These are phyloP conservation scores for Crotalaria pallida DNA, from an alignment of 306 rosid genomes.

Conservation along the genomic window DNA sequence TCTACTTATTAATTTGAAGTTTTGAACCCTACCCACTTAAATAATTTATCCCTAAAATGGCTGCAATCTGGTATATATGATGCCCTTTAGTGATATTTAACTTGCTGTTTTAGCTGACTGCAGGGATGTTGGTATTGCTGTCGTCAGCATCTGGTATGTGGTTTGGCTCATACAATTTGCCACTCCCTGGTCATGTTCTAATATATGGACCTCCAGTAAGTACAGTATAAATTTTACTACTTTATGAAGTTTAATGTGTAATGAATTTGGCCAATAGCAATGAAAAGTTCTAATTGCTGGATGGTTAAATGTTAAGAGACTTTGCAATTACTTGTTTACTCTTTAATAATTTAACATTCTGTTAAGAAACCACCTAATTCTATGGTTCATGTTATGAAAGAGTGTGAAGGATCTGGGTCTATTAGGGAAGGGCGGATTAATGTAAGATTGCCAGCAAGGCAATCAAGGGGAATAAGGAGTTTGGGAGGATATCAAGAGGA, in stretches of 20 bases:
- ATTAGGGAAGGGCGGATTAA: too few species aligned
- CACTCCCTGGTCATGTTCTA: conserved; percentile 86
- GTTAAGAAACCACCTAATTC: background rate
- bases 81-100: conserved; percentile 15
- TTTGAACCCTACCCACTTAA: conserved; percentile 2
- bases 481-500: too few species aligned
- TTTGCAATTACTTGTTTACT: background rate
- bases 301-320: background rate
- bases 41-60: background rate
- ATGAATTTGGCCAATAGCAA: conserved; percentile 3
- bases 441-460: too few species aligned
- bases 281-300: background rate
- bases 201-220: conserved; percentile 93
- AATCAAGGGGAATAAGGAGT: too few species aligned
- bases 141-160: conserved; percentile 67
- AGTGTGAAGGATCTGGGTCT: too few species aligned
- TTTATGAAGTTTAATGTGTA: background rate
- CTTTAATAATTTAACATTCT: background rate
- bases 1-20: conserved; percentile 7
- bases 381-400: too few species aligned
- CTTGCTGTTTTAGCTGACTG: conserved; percentile 26
- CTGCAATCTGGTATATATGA: background rate
- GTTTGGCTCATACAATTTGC: conserved; percentile 67
- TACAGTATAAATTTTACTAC: conserved; percentile 17
- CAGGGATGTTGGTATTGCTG: conserved; percentile 73